phyloP scores from a whole-genome alignment of 257 asterid species.

The Solanum bulbocastanum region DNA sequence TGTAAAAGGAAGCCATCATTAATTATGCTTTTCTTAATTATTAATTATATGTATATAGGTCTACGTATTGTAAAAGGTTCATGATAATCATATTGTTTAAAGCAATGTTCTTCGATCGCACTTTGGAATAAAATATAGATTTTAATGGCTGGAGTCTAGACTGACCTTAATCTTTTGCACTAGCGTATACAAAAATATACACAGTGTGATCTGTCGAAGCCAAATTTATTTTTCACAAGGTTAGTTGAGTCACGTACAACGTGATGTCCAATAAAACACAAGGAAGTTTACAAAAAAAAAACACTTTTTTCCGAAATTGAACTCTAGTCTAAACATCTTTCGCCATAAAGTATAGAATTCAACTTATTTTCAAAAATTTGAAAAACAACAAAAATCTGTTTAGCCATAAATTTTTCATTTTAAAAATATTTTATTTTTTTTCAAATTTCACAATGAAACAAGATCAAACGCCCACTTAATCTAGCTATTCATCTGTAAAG shows the following conservation, averaged over 20 bases:
- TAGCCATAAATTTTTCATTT: too few species aligned
- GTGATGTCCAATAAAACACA: not conserved
- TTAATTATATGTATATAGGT: not conserved
- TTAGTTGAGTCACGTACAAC: not conserved
- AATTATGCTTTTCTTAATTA: not conserved
- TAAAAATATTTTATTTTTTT: too few species aligned
- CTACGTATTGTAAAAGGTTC: not conserved
- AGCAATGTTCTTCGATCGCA: not conserved
- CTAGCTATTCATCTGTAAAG: not conserved
- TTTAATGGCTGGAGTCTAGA: not conserved
- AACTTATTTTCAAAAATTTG: too few species aligned
- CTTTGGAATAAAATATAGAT: not conserved
- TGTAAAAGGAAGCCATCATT: not conserved
- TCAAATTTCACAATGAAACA: too few species aligned
- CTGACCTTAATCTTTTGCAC: not conserved
- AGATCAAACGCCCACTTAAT: not conserved
- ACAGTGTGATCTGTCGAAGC: not conserved
- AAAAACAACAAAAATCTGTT: too few species aligned
- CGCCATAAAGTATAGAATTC: too few species aligned
- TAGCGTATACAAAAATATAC: not conserved
- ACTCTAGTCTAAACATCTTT: too few species aligned
- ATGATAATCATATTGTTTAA: not conserved
- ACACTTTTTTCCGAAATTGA: too few species aligned
- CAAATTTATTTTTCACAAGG: not conserved
- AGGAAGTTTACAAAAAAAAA: not conserved